Evolutionary conservation across 257 asterid genomes (phyloP).

Genomic region (Plantago major): DNA sequence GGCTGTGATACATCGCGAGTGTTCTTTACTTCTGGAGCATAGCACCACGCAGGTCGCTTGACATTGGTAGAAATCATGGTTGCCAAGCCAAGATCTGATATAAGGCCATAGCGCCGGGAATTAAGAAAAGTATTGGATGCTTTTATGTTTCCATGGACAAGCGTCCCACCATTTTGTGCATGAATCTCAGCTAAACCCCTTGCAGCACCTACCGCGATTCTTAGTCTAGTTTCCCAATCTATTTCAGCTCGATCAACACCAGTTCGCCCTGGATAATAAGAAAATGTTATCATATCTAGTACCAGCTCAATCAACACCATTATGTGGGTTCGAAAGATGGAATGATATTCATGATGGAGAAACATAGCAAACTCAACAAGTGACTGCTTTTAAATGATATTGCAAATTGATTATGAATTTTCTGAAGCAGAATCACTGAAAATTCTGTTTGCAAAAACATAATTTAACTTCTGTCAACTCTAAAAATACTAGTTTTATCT

Average conservation of each 20-base stretch:
- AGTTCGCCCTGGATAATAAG: neutral
- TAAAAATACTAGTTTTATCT: too few species aligned
- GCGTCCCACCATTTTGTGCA: neutral
- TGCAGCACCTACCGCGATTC: neutral
- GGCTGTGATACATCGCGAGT: constrained; percentile 5
- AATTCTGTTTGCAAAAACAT: too few species aligned
- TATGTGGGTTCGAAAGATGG: too few species aligned
- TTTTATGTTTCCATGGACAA: constrained; percentile 6
- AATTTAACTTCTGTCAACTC: too few species aligned
- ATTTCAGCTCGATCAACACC: neutral
- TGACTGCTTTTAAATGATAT: neutral
- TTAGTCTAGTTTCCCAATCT: constrained; percentile 2
- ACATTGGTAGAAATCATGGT: neutral
- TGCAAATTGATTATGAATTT: too few species aligned
- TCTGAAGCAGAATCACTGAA: too few species aligned
- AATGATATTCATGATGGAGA: neutral
- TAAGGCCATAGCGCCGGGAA: neutral
- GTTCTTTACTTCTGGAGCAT: neutral
- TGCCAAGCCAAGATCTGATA: constrained; percentile 3
- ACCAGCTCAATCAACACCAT: neutral
- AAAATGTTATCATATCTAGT: too few species aligned
- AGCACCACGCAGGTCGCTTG: neutral
- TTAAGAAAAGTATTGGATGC: neutral
- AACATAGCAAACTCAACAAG: too few species aligned
- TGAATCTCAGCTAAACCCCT: constrained; percentile 5